Evolutionary conservation across 805 yeast species (phyloP).

Genomic region (Yamadazyma philogaea): DNA sequence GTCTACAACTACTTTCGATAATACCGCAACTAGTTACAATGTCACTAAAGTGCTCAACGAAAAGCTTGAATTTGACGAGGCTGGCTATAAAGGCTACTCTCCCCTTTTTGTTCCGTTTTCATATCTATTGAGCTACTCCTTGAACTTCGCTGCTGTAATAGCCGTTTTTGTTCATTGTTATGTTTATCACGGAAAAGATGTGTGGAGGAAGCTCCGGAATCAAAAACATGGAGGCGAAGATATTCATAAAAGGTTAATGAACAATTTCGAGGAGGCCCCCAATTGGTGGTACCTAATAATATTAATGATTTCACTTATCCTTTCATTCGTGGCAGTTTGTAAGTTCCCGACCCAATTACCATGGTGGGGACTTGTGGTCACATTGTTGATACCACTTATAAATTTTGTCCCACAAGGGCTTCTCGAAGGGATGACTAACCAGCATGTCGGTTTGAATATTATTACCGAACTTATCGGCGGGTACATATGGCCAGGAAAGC

Average conservation of each 20-base stretch:
- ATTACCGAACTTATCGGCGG: conserved; percentile 40
- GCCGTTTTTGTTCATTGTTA: conserved; percentile 52
- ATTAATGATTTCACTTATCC: conserved; percentile 19
- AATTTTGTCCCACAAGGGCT: conserved; percentile 37
- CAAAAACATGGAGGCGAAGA: conserved; percentile 11
- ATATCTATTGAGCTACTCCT: conserved; percentile 55
- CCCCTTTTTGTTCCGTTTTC: conserved; percentile 59
- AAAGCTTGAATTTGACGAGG: conserved; percentile 37
- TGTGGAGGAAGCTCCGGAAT: conserved; percentile 25
- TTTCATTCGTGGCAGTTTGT: conserved; percentile 33
- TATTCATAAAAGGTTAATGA: conserved; percentile 54
- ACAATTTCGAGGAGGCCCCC: conserved; percentile 33
- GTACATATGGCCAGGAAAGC: conserved; percentile 44
- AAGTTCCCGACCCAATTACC: conserved; percentile 32
- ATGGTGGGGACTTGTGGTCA: conserved; percentile 36
- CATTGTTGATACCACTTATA: conserved; percentile 33
- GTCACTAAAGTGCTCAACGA: conserved; percentile 45
- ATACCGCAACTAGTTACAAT: conserved; percentile 46
- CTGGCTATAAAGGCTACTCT: conserved; percentile 53
- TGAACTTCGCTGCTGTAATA: conserved; percentile 55
- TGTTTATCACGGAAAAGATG: conserved; percentile 53
- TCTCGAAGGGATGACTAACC: conserved; percentile 18
- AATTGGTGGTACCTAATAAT: conserved; percentile 42
- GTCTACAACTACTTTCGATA: conserved; percentile 45
- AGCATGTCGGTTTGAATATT: conserved; percentile 25